Conservation (phyloP, 176 grass and related monocot species). For the Zoysia japonica region DNA sequence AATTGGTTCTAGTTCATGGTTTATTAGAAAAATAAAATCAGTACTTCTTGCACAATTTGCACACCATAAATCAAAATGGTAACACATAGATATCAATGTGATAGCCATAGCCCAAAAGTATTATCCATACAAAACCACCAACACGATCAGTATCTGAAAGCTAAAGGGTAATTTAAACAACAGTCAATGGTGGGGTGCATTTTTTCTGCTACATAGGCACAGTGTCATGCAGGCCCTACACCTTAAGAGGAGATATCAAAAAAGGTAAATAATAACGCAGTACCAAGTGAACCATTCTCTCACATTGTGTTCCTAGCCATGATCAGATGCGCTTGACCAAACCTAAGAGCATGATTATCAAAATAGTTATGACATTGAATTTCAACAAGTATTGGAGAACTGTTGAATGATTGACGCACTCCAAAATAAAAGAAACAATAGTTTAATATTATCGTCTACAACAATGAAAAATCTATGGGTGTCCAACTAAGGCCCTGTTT, state of each 20-base stretch:
- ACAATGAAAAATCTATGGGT: neutral
- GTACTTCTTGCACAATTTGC: neutral
- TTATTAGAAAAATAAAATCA: neutral
- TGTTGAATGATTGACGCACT: neutral
- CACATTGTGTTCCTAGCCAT: constrained; percentile 40
- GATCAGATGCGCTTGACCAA: constrained; percentile 76
- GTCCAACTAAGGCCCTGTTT: neutral
- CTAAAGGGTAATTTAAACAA: neutral
- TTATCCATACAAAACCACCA: neutral
- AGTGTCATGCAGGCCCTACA: neutral
- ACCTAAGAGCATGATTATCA: constrained; percentile 61
- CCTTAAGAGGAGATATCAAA: constrained; percentile 24
- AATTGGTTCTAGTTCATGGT: neutral
- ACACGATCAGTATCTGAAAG: neutral
- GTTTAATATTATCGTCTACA: neutral
- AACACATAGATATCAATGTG: neutral
- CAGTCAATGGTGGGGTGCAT: neutral
- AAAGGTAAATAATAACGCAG: constrained; percentile 25
- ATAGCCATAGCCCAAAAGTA: neutral
- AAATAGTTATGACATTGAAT: constrained; percentile 36
- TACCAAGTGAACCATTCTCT: constrained; percentile 36
- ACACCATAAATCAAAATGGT: neutral
- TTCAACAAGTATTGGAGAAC: neutral
- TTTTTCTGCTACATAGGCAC: neutral
- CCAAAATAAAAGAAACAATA: neutral